These are phyloP conservation scores for Botrytis pseudocinerea DNA, from an alignment of 2,329 filamentous ascomycete genomes.

Conservation along the genomic window DNA sequence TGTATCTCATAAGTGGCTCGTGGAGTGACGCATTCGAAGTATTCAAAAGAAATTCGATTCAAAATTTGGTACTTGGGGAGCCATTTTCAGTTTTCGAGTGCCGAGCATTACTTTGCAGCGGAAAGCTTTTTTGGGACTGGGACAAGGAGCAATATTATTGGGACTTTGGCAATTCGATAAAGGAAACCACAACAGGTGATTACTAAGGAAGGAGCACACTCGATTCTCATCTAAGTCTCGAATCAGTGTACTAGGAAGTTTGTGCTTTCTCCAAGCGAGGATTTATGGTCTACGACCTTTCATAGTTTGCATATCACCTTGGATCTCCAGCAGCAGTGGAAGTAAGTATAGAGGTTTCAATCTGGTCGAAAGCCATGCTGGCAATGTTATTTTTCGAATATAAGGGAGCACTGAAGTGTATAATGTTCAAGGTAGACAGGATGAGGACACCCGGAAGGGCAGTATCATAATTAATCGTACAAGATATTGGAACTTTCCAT, in stretches of 20 bases:
- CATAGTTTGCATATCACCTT: neutral
- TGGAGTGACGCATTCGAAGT: neutral
- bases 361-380: conserved; percentile 84
- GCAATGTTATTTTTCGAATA: conserved; percentile 84
- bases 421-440: neutral
- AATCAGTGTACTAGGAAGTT: neutral
- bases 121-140: neutral
- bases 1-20: neutral
- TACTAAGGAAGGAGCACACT: neutral
- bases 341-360: conserved; percentile 86
- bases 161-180: neutral
- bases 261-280: neutral
- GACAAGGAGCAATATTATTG: neutral
- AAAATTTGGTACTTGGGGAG: neutral
- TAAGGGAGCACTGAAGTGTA: neutral
- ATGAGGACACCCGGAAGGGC: neutral
- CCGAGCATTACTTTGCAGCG: neutral
- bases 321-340: conserved; percentile 64
- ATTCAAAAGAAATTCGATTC: neutral
- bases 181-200: neutral
- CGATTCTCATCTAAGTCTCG: neutral
- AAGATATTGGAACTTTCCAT: neutral
- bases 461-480: neutral
- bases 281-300: neutral
- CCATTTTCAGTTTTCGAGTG: neutral